phyloP scores from a whole-genome alignment of 345 rosid genomes.

The Eucalyptus pauciflora region DNA sequence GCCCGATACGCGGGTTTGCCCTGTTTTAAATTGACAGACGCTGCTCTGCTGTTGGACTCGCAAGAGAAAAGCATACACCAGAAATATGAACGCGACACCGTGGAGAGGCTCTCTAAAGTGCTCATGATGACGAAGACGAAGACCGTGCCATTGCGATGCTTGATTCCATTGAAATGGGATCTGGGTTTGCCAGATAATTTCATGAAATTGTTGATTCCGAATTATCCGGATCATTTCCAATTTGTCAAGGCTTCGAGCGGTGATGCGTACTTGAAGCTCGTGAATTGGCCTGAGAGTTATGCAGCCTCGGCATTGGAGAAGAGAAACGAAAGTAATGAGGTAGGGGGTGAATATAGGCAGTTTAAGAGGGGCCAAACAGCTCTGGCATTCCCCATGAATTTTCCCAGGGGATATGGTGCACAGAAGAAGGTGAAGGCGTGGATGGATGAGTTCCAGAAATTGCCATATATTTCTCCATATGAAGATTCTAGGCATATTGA shows the following conservation, averaged over 20 bases:
- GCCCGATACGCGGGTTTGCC: slow-evolving; percentile 71
- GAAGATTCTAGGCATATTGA: slow-evolving; percentile 71
- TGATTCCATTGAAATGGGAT: slow-evolving; percentile 75
- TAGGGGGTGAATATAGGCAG: slow-evolving; percentile 46
- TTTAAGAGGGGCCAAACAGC: slow-evolving; percentile 66
- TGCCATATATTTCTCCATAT: slow-evolving; percentile 90
- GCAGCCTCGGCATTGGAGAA: slow-evolving; percentile 62
- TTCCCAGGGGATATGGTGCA: slow-evolving; percentile 88
- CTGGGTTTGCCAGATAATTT: slow-evolving; percentile 80
- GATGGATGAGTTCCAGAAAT: slow-evolving; percentile 97
- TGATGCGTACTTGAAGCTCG: slow-evolving; percentile 39
- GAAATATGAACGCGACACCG: slow-evolving; percentile 46
- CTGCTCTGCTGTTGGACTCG: slow-evolving; percentile 68
- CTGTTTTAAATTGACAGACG: slow-evolving; percentile 78
- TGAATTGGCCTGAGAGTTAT: slow-evolving; percentile 50
- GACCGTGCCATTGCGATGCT: slow-evolving; percentile 52
- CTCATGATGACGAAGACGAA: slow-evolving; percentile 84
- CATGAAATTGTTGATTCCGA: slow-evolving; percentile 52
- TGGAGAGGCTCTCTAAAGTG: slow-evolving; percentile 72
- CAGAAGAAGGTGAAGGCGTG: slow-evolving; percentile 89
- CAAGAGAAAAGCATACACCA: slow-evolving; percentile 67
- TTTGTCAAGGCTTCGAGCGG: slow-evolving; percentile 55
- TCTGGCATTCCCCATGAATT: slow-evolving; percentile 70
- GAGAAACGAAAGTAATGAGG: slow-evolving; percentile 31
- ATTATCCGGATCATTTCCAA: slow-evolving; percentile 49